These are phyloP conservation scores for Pontederia crassipes DNA, from an alignment of 176 grass and related monocot species.

Conservation along the genomic window DNA sequence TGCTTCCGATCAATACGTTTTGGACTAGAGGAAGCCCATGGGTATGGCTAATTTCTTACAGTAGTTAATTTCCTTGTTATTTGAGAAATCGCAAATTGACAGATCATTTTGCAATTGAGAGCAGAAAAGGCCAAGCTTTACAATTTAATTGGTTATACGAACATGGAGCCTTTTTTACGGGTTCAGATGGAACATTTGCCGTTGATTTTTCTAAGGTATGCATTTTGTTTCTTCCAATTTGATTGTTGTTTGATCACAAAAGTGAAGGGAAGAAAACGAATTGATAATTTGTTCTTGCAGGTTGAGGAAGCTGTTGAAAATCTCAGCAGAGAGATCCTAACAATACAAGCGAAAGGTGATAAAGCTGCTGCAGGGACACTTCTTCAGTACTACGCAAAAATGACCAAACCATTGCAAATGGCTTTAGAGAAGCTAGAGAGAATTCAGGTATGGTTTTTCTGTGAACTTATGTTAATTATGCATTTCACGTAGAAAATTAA, in stretches of 20 bases:
- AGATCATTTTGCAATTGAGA: slow-evolving; percentile 15
- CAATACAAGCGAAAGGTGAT: slow-evolving; percentile 82
- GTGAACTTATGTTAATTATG: neutral
- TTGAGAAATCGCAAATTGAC: slow-evolving; percentile 11
- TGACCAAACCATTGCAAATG: slow-evolving; percentile 53
- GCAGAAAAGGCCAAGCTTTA: slow-evolving; percentile 81
- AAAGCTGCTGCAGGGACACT: slow-evolving; percentile 55
- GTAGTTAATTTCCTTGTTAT: neutral
- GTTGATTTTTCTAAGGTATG: slow-evolving; percentile 81
- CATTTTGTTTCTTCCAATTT: neutral
- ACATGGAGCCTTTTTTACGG: slow-evolving; percentile 76
- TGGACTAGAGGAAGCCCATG: slow-evolving; percentile 91
- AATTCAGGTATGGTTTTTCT: slow-evolving; percentile 39
- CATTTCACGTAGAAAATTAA: neutral
- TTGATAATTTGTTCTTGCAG: slow-evolving; percentile 18
- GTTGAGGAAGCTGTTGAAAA: slow-evolving; percentile 85
- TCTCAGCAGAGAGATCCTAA: slow-evolving; percentile 81
- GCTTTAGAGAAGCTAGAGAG: slow-evolving; percentile 81
- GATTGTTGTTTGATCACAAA: neutral
- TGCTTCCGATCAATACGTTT: slow-evolving; percentile 89
- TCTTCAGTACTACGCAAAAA: slow-evolving; percentile 52
- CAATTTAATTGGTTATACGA: slow-evolving; percentile 95
- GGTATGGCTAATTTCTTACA: slow-evolving; percentile 37
- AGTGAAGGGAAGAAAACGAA: neutral
- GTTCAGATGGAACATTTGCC: slow-evolving; percentile 70